Evolutionary conservation across 1,284 basidiomycete species (phyloP).

Genomic region (Kwoniella shivajii): DNA sequence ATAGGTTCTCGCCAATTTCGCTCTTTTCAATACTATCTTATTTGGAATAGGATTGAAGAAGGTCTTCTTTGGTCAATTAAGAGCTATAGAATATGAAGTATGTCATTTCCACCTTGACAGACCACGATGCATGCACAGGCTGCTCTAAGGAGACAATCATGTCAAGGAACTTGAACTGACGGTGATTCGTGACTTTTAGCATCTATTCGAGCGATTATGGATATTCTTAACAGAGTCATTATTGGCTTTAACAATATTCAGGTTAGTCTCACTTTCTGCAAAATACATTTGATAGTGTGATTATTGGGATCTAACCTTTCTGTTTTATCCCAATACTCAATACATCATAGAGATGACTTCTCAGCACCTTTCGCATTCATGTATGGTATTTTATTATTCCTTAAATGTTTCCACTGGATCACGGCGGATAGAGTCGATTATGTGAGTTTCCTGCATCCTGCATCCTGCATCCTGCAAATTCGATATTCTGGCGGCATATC

Average conservation of each 20-base stretch:
- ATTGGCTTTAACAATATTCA: constrained; percentile 93
- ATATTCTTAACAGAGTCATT: constrained; percentile 96
- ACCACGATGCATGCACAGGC: too few species aligned
- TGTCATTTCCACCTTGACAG: too few species aligned
- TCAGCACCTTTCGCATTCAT: constrained; percentile 89
- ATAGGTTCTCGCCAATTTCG: constrained; percentile 92
- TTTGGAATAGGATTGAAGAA: constrained; percentile 77
- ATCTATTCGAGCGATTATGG: constrained; percentile 93
- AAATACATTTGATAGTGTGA: background rate
- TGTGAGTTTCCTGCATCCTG: constrained; percentile 60
- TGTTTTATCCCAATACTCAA: background rate
- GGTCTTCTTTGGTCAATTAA: constrained; percentile 88
- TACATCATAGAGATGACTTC: constrained; percentile 67
- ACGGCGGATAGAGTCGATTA: constrained; percentile 93
- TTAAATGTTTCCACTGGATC: constrained; percentile 98
- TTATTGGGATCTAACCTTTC: background rate
- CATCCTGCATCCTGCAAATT: background rate
- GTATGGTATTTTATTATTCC: constrained; percentile 87
- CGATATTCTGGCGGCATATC: too few species aligned
- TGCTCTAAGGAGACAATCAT: too few species aligned
- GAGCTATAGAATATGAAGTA: constrained; percentile 90
- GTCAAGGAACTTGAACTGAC: too few species aligned
- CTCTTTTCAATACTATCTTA: constrained; percentile 73
- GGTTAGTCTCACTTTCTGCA: constrained; percentile 52
- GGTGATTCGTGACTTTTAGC: constrained; percentile 58